Base-by-base conservation (phyloP, 1,284 basidiomycete species). In the Malassezia dermatis region DNA sequence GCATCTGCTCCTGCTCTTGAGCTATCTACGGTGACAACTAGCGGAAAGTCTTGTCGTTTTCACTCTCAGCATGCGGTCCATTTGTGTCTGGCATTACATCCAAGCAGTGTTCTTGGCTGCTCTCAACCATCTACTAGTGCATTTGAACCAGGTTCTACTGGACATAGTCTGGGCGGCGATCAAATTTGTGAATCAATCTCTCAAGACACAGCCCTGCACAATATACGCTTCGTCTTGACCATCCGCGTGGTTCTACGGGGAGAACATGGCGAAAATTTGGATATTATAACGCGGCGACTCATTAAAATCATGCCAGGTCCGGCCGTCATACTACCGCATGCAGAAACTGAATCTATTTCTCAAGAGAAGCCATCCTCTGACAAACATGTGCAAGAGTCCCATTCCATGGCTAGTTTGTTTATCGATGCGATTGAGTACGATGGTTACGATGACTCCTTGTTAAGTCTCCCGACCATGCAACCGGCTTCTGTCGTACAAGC, bases 41-140 rank as follows among this genome's bases (percentile, higher is more conserved):
- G 60, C 19, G 70, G 70, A 26, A 73, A 73, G 58, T 58, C 67
- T 12, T 73, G 70, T 35, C 65, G 70, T 24, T 71, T 73, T 48
- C 60, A 69, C 32, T 64, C 66, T 8, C 58, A 63, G 23, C 57
- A 61, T 2, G 54, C 70, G 0, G 54, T 73, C 10, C 50, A 67
- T 32, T 53, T 74, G 17, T 59, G 64, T 8, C 50, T 74, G 31
- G 53, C 63, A 0, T 56, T 73, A 0, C 67, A 70, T 51, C 70
- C 69, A 13, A 31, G 32, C 31, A 48, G 46, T 17, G 27, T 35
- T 8, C 27, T 51, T 17, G 40, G 28, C 30, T 21, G 24, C 27
- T 28, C 23, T 1, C 26, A 19, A 10, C 37, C 49, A 13, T 37
- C 12, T 8, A 15, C 26, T 10, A 28, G 30, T 10, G 15, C 68